A percentile compares a stretch with the other conserved stretches of the same genome.
Evolutionary conservation across 2,329 filamentous ascomycete genomes (phyloP).

Genomic region (Aureobasidium sp.): DNA sequence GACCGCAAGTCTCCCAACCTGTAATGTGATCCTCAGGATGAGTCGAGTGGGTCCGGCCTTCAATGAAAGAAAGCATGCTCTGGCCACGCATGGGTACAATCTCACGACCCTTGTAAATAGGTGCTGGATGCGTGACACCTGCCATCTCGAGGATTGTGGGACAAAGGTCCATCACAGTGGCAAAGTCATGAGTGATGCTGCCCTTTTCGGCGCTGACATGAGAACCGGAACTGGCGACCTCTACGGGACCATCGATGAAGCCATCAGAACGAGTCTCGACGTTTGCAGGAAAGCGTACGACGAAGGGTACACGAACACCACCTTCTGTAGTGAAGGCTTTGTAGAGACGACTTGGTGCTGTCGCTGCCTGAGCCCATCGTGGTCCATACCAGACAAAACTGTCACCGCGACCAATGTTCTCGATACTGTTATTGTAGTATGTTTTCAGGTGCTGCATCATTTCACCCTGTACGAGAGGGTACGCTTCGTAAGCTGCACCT

Average conservation of each 20-base stretch:
- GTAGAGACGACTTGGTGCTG: constrained; percentile 44
- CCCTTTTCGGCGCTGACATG: constrained; percentile 20
- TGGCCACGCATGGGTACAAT: constrained; percentile 47
- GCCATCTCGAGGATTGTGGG: constrained; percentile 43
- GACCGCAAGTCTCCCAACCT: constrained; percentile 52
- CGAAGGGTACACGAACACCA: constrained; percentile 48
- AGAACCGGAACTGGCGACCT: constrained; percentile 22
- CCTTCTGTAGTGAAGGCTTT: constrained; percentile 42
- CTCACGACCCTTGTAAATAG: constrained; percentile 44
- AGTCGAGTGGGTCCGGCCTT: constrained; percentile 31
- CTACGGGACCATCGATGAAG: constrained; percentile 42
- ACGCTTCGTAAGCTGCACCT: constrained; percentile 52
- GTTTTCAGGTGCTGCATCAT: constrained; percentile 50
- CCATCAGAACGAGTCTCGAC: constrained; percentile 19
- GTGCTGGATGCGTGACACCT: constrained; percentile 46
- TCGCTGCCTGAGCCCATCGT: constrained; percentile 49
- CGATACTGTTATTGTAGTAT: constrained; percentile 52
- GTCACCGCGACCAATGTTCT: constrained; percentile 52
- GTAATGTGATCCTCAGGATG: constrained; percentile 47
- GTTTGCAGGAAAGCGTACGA: constrained; percentile 34
- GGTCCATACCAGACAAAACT: constrained; percentile 57
- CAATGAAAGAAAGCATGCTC: constrained; percentile 41
- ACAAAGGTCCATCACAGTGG: constrained; percentile 39
- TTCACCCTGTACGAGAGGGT: constrained; percentile 49
- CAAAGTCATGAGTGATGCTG: constrained; percentile 45